Conservation (phyloP, 768 basidiomycete genomes). For the Termitomyces sp. region DNA sequence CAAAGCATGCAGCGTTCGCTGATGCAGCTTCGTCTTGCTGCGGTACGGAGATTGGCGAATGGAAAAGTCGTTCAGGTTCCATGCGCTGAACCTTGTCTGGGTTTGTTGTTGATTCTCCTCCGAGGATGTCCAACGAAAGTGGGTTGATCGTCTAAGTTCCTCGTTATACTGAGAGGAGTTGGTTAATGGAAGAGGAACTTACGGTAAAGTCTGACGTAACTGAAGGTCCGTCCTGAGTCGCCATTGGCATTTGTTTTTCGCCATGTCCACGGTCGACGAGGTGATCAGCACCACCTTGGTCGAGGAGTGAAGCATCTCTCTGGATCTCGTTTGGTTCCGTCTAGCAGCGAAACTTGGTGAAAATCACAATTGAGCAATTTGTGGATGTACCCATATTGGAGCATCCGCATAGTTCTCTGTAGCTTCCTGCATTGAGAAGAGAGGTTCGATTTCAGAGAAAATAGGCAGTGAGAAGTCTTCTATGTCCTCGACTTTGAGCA, state of each 20-base stretch:
- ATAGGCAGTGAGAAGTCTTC: not conserved
- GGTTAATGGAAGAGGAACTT: not conserved
- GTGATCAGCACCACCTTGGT: not conserved
- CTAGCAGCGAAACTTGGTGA: not conserved
- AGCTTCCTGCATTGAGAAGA: not conserved
- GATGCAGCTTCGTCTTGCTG: not conserved
- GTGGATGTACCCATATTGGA: not conserved
- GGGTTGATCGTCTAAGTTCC: not conserved
- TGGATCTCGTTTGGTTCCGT: too few species aligned
- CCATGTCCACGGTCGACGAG: not conserved
- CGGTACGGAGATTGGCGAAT: too few species aligned
- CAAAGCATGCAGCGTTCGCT: not conserved
- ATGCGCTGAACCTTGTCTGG: not conserved
- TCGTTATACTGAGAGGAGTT: not conserved
- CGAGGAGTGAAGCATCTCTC: too few species aligned
- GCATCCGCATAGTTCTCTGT: not conserved
- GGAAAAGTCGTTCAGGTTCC: not conserved
- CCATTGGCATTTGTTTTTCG: not conserved
- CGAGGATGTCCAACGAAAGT: not conserved
- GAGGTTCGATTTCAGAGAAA: conserved; percentile 5
- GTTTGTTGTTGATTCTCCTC: not conserved
- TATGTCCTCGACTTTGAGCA: not conserved
- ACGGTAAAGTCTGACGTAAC: not conserved
- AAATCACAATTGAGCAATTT: not conserved
- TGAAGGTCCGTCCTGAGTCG: not conserved